Evolutionary conservation across 371 early-diverging fungal species (phyloP).

Genomic region (Dichotomocladium elegans): DNA sequence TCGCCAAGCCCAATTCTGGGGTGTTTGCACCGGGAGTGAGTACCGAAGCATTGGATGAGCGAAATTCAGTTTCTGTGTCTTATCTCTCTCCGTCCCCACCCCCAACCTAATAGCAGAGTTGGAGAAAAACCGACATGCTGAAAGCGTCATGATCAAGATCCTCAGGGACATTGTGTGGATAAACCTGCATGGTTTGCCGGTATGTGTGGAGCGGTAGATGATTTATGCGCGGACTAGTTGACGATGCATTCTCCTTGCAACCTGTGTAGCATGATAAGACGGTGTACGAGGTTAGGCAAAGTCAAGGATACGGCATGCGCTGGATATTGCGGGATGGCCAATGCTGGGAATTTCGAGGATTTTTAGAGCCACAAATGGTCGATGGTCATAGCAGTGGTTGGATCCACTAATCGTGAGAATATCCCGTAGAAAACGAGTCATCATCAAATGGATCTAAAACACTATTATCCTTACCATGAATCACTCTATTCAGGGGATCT

Average conservation of each 20-base stretch:
- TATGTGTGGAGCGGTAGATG: slow-evolving; percentile 16
- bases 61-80: background rate
- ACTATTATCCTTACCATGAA: too few species aligned
- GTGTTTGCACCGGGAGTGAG: slow-evolving; percentile 31
- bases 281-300: slow-evolving; percentile 33
- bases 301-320: slow-evolving; percentile 36
- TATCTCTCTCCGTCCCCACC: background rate
- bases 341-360: slow-evolving; percentile 34
- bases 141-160: slow-evolving; percentile 21
- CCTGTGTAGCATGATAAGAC: slow-evolving; percentile 21
- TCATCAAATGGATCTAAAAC: too few species aligned
- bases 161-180: slow-evolving; percentile 29
- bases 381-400: slow-evolving; percentile 36
- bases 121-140: slow-evolving; percentile 33
- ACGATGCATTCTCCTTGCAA: background rate
- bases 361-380: slow-evolving; percentile 41
- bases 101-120: slow-evolving; percentile 21
- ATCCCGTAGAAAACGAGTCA: too few species aligned
- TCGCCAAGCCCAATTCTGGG: slow-evolving; percentile 30
- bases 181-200: slow-evolving; percentile 36
- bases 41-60: background rate
- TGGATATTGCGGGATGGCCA: slow-evolving; percentile 13
- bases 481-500: too few species aligned
- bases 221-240: background rate
- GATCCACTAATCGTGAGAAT: too few species aligned